Percentiles rank a stretch among this genome's conserved stretches.
Evolutionary conservation across 2,329 filamentous ascomycete species (phyloP).

Genomic region (Graphilbum fragrans): DNA sequence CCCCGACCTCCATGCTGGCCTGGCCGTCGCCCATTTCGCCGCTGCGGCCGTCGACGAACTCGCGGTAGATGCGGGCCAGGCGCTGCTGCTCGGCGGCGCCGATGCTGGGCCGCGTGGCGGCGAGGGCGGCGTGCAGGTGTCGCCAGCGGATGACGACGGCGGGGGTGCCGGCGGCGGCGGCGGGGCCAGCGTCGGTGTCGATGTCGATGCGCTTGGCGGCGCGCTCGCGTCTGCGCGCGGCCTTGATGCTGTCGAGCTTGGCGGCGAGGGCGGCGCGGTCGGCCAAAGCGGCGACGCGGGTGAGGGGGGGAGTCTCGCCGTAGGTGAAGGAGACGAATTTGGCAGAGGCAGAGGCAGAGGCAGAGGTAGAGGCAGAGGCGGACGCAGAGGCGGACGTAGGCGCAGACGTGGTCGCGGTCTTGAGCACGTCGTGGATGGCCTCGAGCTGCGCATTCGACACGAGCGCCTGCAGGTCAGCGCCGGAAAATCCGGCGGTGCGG

Average conservation of each 20-base stretch:
- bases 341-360: constrained; percentile 19
- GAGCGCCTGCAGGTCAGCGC: constrained; percentile 86
- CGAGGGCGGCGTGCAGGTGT: constrained; percentile 68
- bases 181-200: constrained; percentile 1
- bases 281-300: constrained; percentile 42
- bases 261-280: constrained; percentile 67
- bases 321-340: constrained; percentile 80
- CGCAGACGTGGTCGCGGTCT: neutral
- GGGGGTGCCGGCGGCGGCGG: constrained; percentile 13
- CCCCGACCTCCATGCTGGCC: constrained; percentile 83
- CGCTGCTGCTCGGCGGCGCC: constrained; percentile 63
- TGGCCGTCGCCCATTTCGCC: constrained; percentile 94
- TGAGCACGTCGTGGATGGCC: constrained; percentile 87
- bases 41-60: constrained; percentile 86
- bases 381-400: too few relatives aligned
- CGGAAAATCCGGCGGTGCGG: constrained; percentile 80
- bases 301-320: constrained; percentile 36
- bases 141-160: constrained; percentile 78
- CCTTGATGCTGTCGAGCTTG: constrained; percentile 73
- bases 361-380: too few relatives aligned
- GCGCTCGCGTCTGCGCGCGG: constrained; percentile 52
- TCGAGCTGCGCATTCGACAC: constrained; percentile 95
- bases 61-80: constrained; percentile 70
- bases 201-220: neutral
- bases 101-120: constrained; percentile 71